phyloP scores from a whole-genome alignment of 2,329 filamentous ascomycete genomes.

The Ascochyta rabiei region DNA sequence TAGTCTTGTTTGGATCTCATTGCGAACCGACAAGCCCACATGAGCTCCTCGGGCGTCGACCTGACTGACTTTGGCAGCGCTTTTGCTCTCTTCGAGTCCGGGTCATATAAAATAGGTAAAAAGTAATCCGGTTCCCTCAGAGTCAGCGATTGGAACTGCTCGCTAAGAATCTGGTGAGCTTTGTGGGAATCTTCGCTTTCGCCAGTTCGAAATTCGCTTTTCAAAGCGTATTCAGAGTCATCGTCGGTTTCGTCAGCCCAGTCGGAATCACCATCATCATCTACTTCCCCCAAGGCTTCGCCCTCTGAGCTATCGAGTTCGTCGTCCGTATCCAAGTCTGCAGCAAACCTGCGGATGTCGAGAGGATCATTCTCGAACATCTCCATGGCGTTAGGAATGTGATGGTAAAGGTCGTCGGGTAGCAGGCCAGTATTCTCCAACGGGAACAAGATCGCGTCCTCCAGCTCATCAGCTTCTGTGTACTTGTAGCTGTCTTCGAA shows the following conservation, averaged over 20 bases:
- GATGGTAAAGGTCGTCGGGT: constrained; percentile 26
- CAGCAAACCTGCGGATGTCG: constrained; percentile 23
- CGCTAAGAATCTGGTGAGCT: constrained; percentile 11
- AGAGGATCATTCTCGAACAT: constrained; percentile 25
- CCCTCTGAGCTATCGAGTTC: constrained; percentile 17
- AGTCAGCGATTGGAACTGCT: constrained; percentile 12
- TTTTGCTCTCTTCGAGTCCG: constrained; percentile 2
- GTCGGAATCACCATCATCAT: constrained; percentile 11
- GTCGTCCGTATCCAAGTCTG: constrained; percentile 28
- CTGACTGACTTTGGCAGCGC: constrained; percentile 19
- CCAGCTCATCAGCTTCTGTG: constrained; percentile 49
- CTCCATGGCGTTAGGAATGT: constrained; percentile 30
- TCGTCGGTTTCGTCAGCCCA: constrained; percentile 18
- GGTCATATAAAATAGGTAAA: constrained; percentile 19
- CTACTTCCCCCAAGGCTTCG: constrained; percentile 16
- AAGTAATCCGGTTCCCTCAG: constrained; percentile 20
- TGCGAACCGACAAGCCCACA: constrained; percentile 21
- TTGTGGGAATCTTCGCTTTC: constrained; percentile 15
- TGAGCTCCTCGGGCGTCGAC: constrained; percentile 18
- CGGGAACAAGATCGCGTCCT: constrained; percentile 52
- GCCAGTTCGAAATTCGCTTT: constrained; percentile 10
- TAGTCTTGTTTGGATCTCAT: constrained; percentile 22
- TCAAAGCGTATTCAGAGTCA: constrained; percentile 4
- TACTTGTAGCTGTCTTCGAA: constrained; percentile 39
- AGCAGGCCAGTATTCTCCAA: constrained; percentile 36